Evolutionary conservation across 371 early-diverging fungal species (phyloP), one percentile per base, ranked within the genome.

Genomic region (Catenaria anguillulae): DNA sequence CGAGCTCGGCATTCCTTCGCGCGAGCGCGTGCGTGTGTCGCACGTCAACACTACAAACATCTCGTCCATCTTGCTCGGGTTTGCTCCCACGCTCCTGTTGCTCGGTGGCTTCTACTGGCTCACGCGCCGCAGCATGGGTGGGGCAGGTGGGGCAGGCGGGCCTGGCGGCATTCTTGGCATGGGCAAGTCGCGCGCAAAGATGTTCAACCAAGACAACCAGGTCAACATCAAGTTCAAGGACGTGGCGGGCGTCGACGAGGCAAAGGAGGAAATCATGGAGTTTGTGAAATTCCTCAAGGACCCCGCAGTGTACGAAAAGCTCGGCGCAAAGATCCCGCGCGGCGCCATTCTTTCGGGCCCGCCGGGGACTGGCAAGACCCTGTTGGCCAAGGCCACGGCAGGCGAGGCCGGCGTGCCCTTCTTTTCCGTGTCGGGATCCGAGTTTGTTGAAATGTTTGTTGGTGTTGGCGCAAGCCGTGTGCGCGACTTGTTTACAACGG

Each of bases 221-320:
- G 88, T 97, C 61, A 82, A 91, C 64, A 88, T 97, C 65, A 89
- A 88, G 68, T 98, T 98, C 76, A 96, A 96, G 79, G 99, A 99
- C 75, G 98, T 99, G 0, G 99, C 99, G 10, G 99, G 99, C 34
- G 90, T 98, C 75, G 99, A 99, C 73, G 91, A 92, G 71, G 99
- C 99, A 65, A 99, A 99, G 75, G 90, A 93, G 64, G 99, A 99
- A 75, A 99, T 99, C 63, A 99, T 98, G 93, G 99, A 99, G 78
- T 97, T 98, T 85, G 98, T 99, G 61, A 98, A 98, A 73, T 97
- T 99, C 70, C 76, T 99, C 62, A 99, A 98, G 73, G 89, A 99
- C 69, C 99, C 99, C 15, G 85, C 77, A 37, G 75, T 81, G n/a
- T 99, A 93, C 75, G 94, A 95, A 69, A 83, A 86, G 62, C 79